Base-by-base conservation (phyloP, 169 alveolate species). In the Eimeria acervulina region DNA sequence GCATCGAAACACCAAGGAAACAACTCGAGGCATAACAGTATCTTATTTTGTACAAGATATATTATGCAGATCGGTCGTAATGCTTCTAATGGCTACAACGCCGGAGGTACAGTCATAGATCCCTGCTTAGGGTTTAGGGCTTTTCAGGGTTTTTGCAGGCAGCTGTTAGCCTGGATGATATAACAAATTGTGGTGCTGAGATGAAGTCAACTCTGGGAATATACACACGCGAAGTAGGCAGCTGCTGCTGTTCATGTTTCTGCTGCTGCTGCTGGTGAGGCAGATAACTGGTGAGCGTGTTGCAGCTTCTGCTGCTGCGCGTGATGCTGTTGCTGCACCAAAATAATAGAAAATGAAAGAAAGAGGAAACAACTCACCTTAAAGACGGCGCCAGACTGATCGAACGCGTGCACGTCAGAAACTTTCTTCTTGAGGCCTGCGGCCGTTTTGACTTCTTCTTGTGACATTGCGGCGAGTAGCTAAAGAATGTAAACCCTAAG, bases 391-490 rank as follows among this genome's bases (percentile, higher is more conserved):
- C 97, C 97, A 12, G 94, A 89, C 61, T 88, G 90, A 63, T 95
- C 97, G 90, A 95, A 70, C 38, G 70, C 97, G 72, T 95, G 95
- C 59, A 95, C 97, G 21, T 95, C 97, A 0, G 97, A 95, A 38
- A 88, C 84, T 72, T 78, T 85, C 85, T 90, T 89, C 95, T 95
- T 95, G 63, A 95, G 91, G 55, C 55, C 80, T 33, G 90, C 51
- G 68, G 97, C 97, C 87, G 97, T 89, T 47, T 74, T 88, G 36
- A 95, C 88, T 91, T 95, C 97, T 42, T 95, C 97, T 2, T 90
- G 38, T 12, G 96, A 93, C 96, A 93, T 93, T 44, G 87, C 81
- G 61, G 84, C 85, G 44, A 36, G 17, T 52, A 44, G n/a, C 44
- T 52, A 31, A 63, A 42, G 42, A 2, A 38, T 0, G 13, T 40